Percentiles rank a stretch among this genome's conserved stretches.
These are phyloP conservation scores for Sanghuangporus baumii DNA, from an alignment of 1,284 basidiomycete genomes.

Conservation along the genomic window DNA sequence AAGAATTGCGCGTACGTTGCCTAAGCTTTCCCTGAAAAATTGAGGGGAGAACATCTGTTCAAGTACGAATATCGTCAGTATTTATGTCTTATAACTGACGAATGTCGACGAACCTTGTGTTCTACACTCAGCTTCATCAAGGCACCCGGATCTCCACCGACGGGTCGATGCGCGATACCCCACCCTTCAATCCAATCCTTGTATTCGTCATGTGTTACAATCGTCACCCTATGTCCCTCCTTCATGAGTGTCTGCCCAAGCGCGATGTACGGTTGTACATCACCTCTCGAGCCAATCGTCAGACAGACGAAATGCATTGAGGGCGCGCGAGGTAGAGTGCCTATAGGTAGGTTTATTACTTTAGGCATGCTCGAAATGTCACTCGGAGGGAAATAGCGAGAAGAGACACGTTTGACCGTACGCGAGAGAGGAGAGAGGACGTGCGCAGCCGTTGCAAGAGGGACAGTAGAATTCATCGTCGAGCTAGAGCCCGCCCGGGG, in stretches of 20 bases:
- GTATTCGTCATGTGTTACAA: constrained; percentile 63
- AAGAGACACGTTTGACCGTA: constrained; percentile 5
- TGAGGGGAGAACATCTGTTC: constrained; percentile 75
- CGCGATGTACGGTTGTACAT: constrained; percentile 50
- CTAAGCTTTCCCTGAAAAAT: constrained; percentile 73
- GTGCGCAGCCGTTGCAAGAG: constrained; percentile 6
- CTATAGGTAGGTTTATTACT: constrained; percentile 41
- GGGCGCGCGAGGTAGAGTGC: constrained; percentile 29
- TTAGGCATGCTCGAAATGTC: constrained; percentile 33
- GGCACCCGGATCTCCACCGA: constrained; percentile 77
- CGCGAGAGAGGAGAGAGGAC: constrained; percentile 18
- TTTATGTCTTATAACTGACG: not conserved
- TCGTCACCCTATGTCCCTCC: constrained; percentile 51
- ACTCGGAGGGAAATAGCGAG: not conserved
- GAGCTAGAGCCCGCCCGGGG: constrained; percentile 28
- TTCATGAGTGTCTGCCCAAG: constrained; percentile 40
- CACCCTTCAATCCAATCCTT: constrained; percentile 55
- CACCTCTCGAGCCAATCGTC: constrained; percentile 47
- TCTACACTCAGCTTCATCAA: constrained; percentile 57
- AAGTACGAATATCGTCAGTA: constrained; percentile 1
- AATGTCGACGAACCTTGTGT: constrained; percentile 40
- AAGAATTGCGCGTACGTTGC: constrained; percentile 35
- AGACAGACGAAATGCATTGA: constrained; percentile 39
- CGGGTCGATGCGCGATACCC: constrained; percentile 62
- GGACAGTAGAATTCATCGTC: constrained; percentile 16